Base-by-base conservation (phyloP, 768 basidiomycete genomes). In the Lactarius psammicola region DNA sequence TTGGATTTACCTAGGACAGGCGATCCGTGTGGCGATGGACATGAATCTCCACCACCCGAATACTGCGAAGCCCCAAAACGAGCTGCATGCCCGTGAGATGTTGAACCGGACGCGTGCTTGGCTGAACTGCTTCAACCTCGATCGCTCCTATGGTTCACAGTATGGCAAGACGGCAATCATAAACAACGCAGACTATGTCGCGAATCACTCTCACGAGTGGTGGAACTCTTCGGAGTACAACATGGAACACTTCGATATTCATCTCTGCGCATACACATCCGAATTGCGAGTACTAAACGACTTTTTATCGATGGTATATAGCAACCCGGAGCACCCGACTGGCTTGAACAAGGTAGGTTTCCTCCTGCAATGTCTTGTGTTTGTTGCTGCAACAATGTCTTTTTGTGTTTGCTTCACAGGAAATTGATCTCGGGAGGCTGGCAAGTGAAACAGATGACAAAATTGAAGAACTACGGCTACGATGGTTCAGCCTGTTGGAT, bases 81-180 rank as follows among this genome's bases (percentile, higher is more conserved):
- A 95, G 75, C 83, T 84, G 62, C 88, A 93, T 66, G 89, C 90
- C 4, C 86, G 95, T 53, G 90, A 95, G 77, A 86, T 95, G 77
- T 84, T 94, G 61, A 96, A 95, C 74, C 87, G 95, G 49, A 93
- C 93, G 57, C 86, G 94, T 23, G 85, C 90, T 3, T 98, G 94
- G 94, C 77, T 97, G 65, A 92, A 90, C 73, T 94, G 92, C 75
- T 92, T 90, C 78, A 93, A 95, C 75, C 80, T 96, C 55, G 95
- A 98, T 75, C 88, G 94, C 23, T 95, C 94, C 7, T 89, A 90
- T 20, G 87, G 91, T 15, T 89, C 87, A n/a, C 89, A 95, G 75
- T 94, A 95, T 76, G 95, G 95, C 63, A 94, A 94, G 77, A 84
- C 85, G 0, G 85, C 91, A n/a, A 89, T 91, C 56, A 89, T 97